Conservation (phyloP, 495 filamentous ascomycete species). For the Amniculicola lignicola region DNA sequence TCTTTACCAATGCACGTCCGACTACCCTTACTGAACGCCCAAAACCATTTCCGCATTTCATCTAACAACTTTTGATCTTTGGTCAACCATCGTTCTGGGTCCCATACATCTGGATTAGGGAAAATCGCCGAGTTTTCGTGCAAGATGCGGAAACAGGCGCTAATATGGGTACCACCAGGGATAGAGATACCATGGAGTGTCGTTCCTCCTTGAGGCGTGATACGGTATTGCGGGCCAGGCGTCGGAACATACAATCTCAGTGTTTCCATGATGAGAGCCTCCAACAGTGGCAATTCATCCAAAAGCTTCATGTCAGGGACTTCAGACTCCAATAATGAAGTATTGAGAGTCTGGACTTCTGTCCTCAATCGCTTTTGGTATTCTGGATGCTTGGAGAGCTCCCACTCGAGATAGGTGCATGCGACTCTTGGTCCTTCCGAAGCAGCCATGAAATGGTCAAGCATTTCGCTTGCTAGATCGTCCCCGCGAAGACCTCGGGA, state of each 20-base stretch:
- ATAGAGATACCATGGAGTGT: conserved; percentile 9
- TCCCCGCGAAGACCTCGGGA: conserved; percentile 2
- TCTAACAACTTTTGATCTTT: background rate
- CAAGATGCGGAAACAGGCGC: background rate
- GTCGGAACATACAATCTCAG: conserved; percentile 9
- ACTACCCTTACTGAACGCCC: conserved; percentile 17
- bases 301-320: conserved; percentile 9
- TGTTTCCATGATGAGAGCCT: conserved; percentile 9
- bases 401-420: conserved; percentile 14
- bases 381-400: conserved; percentile 2
- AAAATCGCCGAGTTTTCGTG: conserved; percentile 15
- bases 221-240: conserved; percentile 7
- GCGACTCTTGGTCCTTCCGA: conserved; percentile 7
- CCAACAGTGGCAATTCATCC: conserved; percentile 12
- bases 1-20: conserved; percentile 19
- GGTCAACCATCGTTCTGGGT: conserved; percentile 10
- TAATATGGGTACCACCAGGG: conserved; percentile 7
- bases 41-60: conserved; percentile 17
- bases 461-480: conserved; percentile 11
- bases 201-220: conserved; percentile 11
- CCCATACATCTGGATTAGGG: conserved; percentile 5
- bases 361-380: background rate
- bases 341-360: background rate
- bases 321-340: background rate
- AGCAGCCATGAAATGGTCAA: conserved; percentile 19